Percentiles rank a stretch among this genome's conserved stretches.
phyloP scores from a whole-genome alignment of 2,329 filamentous ascomycete species.

The Colletotrichum cereale region DNA sequence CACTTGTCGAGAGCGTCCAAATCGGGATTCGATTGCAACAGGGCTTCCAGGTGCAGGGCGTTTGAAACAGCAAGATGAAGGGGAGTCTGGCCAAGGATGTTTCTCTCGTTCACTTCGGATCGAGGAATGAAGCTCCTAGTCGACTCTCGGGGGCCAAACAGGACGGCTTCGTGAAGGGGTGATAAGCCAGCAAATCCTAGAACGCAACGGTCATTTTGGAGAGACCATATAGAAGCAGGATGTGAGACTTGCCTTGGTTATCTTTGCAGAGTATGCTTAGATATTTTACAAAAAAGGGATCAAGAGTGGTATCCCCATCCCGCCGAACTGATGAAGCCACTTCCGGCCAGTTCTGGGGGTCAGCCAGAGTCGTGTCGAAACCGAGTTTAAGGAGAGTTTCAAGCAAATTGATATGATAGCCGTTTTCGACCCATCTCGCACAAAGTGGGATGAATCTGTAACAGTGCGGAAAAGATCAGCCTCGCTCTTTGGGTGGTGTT shows the following conservation, averaged over 20 bases:
- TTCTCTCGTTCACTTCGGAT: not conserved
- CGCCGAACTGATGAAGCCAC: not conserved
- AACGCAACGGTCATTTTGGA: not conserved
- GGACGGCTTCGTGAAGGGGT: constrained; percentile 5
- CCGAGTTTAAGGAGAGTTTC: not conserved
- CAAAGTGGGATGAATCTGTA: not conserved
- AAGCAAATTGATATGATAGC: not conserved
- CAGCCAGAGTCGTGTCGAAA: not conserved
- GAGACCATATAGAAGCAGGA: not conserved
- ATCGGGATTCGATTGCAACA: not conserved
- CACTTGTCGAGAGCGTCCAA: not conserved
- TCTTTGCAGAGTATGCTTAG: not conserved
- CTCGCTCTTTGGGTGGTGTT: too few relatives aligned
- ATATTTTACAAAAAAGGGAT: not conserved
- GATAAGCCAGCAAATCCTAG: constrained; percentile 24
- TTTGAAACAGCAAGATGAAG: constrained; percentile 13
- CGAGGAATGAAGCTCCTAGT: fast-evolving
- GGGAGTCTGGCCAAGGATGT: constrained; percentile 10
- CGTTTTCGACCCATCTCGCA: constrained; percentile 17
- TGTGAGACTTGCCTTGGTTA: not conserved
- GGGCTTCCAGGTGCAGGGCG: not conserved
- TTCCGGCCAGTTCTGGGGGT: not conserved
- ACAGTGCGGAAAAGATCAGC: not conserved
- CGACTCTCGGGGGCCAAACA: not conserved
- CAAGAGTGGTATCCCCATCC: not conserved